These are phyloP conservation scores for Pseudohyphozyma bogoriensis DNA, from an alignment of 768 basidiomycete species.

Conservation along the genomic window DNA sequence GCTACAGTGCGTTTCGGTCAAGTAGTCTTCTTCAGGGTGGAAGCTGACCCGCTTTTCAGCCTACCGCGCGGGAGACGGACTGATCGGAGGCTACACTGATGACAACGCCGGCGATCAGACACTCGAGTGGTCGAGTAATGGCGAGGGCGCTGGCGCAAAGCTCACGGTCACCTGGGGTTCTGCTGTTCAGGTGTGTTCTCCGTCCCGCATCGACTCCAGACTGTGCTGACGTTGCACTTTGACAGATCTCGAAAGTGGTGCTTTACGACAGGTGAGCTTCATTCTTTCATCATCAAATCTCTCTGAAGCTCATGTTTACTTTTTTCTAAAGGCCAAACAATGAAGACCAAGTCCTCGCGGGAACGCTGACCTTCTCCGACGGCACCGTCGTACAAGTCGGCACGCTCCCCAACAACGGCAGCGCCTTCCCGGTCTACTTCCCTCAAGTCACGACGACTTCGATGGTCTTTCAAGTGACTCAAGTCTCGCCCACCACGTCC, in stretches of 20 bases:
- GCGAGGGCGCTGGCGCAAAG: slow-evolving; percentile 12
- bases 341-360: too few species aligned
- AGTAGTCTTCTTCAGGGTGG: too few species aligned
- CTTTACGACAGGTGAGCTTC: too few species aligned
- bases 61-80: slow-evolving; percentile 10
- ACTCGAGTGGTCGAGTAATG: slow-evolving; percentile 19
- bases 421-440: neutral
- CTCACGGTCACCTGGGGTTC: slow-evolving; percentile 14
- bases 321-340: neutral
- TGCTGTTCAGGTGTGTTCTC: too few species aligned
- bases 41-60: neutral
- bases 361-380: slow-evolving; percentile 2
- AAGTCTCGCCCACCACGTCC: neutral
- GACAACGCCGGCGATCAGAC: slow-evolving; percentile 8
- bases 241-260: too few species aligned
- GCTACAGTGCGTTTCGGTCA: too few species aligned
- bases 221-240: too few species aligned
- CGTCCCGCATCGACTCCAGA: too few species aligned
- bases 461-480: slow-evolving; percentile 19
- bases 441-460: neutral
- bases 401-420: neutral
- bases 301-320: too few species aligned
- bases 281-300: too few species aligned
- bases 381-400: neutral
- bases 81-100: slow-evolving; percentile 15